These are phyloP conservation scores for Diplodia corticola DNA, from an alignment of 2,329 filamentous ascomycete species.

Conservation along the genomic window DNA sequence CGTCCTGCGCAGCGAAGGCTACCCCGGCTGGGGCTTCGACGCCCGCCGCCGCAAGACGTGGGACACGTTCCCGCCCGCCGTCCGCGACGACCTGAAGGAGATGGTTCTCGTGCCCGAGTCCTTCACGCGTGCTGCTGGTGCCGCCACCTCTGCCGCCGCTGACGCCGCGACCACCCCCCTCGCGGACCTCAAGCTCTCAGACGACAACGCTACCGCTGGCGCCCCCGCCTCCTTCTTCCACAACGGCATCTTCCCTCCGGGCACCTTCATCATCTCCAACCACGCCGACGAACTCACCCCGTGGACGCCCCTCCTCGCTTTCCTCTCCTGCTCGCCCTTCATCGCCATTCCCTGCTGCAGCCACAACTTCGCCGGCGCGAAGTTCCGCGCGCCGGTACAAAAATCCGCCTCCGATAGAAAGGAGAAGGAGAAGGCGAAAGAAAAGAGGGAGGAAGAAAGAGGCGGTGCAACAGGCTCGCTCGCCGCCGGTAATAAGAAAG, in stretches of 20 bases:
- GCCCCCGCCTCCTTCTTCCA: constrained; percentile 37
- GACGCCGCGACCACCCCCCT: background rate
- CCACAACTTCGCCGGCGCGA: constrained; percentile 74
- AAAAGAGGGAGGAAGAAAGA: background rate
- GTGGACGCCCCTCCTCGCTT: constrained; percentile 89
- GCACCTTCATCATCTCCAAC: constrained; percentile 93
- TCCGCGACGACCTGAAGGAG: constrained; percentile 56
- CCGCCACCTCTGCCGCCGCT: background rate
- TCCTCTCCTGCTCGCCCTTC: constrained; percentile 74
- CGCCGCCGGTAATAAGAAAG: constrained; percentile 4
- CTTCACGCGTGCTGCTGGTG: constrained; percentile 26
- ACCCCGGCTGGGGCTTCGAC: constrained; percentile 86
- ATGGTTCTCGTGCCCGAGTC: constrained; percentile 61
- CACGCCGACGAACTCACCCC: constrained; percentile 95
- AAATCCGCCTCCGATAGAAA: background rate
- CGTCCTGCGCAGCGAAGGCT: constrained; percentile 78
- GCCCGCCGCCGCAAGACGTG: constrained; percentile 84
- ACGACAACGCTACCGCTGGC: background rate
- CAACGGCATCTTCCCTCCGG: constrained; percentile 66
- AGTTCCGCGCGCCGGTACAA: constrained; percentile 63
- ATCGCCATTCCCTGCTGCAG: constrained; percentile 95
- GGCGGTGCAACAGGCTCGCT: constrained; percentile 30
- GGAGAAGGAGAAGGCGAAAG: background rate
- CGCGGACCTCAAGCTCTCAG: background rate
- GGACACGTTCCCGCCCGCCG: constrained; percentile 63